Base-by-base conservation (phyloP, 768 basidiomycete genomes). In the Russula vinacea region DNA sequence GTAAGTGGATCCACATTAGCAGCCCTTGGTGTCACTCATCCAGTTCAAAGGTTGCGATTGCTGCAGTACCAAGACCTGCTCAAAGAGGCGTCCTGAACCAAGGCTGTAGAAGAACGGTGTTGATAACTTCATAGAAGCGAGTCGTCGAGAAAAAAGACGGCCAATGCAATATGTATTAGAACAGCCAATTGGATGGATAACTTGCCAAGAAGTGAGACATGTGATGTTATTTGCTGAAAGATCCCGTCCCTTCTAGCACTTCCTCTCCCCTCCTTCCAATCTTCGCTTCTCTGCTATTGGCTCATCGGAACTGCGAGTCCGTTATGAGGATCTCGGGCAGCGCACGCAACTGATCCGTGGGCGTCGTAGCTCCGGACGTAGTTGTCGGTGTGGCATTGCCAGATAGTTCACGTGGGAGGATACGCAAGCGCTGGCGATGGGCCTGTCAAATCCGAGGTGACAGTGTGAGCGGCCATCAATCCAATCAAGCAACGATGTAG, bases 351-450 rank as follows among this genome's bases (percentile, higher is more conserved):
- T 40, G 67, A 69, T 69, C 57, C 19, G 56, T 50, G 5, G 76
- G 76, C 4, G 76, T 76, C 45, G 62, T 67, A 76, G 83, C 74
- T 55, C 84, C 84, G n/a, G 83, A 82, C 37, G 77, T 76, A 7
- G 84, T 85, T 13, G 83, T 74, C 0, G 90, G 89, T 3, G 90
- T 91, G 24, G 81, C 78, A 59, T 85, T 73, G 57, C 87, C 87
- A 42, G 90, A 91, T 19, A 74, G 74, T 17, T 84, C 84, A 33
- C 83, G 80, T 11, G 87, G 76, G 76, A 92, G 78, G 74, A 93
- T 90, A 17, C 89, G 87, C 47, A 93, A 83, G 65, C 91, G 83
- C 76, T 89, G 88, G 57, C 90, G 86, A 72, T 93, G 91, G 58
- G 92, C 82, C 91, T 93, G 70, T 35, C 7, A 61, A 9, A 56